These are phyloP conservation scores for Acmispon strigosus DNA, from an alignment of 306 rosid genomes.

Conservation along the genomic window DNA sequence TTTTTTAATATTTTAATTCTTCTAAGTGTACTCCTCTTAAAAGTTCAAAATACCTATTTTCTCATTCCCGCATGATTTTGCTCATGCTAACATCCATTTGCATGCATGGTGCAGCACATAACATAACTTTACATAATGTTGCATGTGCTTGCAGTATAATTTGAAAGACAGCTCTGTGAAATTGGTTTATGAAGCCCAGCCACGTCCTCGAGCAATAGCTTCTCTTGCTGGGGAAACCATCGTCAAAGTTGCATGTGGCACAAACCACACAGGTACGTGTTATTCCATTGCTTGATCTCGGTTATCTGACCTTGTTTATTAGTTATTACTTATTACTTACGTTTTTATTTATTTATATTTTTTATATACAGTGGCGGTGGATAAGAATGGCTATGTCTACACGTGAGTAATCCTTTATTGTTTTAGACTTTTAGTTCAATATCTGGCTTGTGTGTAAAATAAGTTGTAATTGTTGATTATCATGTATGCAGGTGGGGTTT, in stretches of 20 bases:
- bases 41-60: not conserved
- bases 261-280: constrained; percentile 88
- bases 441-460: not conserved
- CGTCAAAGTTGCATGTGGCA: constrained; percentile 87
- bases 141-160: constrained; percentile 67
- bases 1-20: not conserved
- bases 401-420: constrained; percentile 57
- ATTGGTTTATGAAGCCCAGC: constrained; percentile 95
- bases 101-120: not conserved
- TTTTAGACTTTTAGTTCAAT: not conserved
- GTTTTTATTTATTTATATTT: constrained; percentile 9
- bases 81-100: not conserved
- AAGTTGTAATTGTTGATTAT: constrained; percentile 16
- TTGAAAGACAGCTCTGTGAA: constrained; percentile 90
- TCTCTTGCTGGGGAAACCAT: constrained; percentile 78
- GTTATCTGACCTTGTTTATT: not conserved
- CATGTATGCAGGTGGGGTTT: constrained; percentile 78
- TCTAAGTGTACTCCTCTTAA: not conserved
- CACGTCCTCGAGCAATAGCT: constrained; percentile 84
- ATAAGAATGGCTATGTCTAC: constrained; percentile 78
- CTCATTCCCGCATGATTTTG: not conserved
- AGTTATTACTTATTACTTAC: not conserved
- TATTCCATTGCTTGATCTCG: not conserved
- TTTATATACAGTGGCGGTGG: constrained; percentile 77
- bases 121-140: constrained; percentile 19